phyloP scores from a whole-genome alignment of 129 eudicot species.

The Escallonia herrerae region DNA sequence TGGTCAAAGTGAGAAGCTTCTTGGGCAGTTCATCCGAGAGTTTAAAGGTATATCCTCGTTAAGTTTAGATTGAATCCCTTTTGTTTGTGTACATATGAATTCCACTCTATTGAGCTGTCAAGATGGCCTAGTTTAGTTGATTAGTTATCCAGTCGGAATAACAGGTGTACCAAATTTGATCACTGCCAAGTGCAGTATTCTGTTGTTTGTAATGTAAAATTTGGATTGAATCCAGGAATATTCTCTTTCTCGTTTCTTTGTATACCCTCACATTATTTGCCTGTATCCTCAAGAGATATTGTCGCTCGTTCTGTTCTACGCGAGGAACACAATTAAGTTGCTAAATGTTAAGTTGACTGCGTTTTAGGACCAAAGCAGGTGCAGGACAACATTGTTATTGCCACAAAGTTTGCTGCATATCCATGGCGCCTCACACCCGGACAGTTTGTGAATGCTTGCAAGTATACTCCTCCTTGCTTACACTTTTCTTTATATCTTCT shows the following conservation, averaged over 20 bases:
- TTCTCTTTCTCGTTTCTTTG: no score
- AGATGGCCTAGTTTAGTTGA: no score
- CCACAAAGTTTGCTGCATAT: conserved; percentile 94
- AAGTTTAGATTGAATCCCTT: not conserved
- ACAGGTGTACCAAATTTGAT: not conserved
- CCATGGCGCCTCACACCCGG: conserved; percentile 98
- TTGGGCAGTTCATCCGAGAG: conserved; percentile 71
- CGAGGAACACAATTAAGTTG: not conserved
- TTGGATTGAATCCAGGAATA: no score
- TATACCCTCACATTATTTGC: no score
- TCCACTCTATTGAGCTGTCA: no score
- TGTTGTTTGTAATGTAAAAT: no score
- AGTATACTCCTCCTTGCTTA: conserved; percentile 29
- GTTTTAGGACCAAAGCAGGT: conserved; percentile 43
- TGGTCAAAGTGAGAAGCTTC: conserved; percentile 93
- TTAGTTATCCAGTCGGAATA: no score
- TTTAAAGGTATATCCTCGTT: conserved; percentile 32
- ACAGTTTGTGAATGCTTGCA: conserved; percentile 94
- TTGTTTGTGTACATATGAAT: no score
- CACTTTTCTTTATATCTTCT: not conserved
- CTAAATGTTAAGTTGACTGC: conserved; percentile 15
- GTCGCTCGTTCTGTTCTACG: no score
- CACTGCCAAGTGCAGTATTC: not conserved
- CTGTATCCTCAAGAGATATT: no score
- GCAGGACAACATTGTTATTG: conserved; percentile 57